These are phyloP conservation scores for Diaporthe citrichinensis DNA, from an alignment of 2,329 filamentous ascomycete species.

Conservation along the genomic window DNA sequence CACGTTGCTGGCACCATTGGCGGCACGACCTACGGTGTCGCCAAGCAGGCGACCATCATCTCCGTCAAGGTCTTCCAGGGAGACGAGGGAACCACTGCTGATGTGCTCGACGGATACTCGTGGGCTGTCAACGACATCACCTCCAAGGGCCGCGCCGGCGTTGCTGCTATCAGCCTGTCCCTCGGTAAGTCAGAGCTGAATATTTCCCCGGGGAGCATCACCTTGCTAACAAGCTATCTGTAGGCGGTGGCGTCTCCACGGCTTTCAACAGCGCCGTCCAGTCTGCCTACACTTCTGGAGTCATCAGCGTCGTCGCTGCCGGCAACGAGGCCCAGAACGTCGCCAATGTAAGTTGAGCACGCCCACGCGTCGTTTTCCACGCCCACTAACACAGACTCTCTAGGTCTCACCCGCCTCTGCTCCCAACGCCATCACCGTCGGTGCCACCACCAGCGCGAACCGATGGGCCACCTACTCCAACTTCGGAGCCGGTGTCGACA, in stretches of 20 bases:
- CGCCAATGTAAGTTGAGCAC: constrained; percentile 33
- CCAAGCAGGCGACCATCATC: constrained; percentile 50
- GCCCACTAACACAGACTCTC: not conserved
- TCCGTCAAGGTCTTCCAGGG: constrained; percentile 51
- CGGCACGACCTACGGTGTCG: constrained; percentile 50
- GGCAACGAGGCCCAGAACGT: constrained; percentile 56
- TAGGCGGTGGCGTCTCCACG: constrained; percentile 37
- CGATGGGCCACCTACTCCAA: constrained; percentile 59
- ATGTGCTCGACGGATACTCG: constrained; percentile 44
- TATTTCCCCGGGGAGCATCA: rapidly evolving
- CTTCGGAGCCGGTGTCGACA: constrained; percentile 59
- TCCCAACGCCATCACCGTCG: constrained; percentile 58
- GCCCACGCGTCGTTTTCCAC: not conserved
- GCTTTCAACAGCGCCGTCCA: constrained; percentile 57
- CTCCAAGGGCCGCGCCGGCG: constrained; percentile 13
- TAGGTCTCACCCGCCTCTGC: constrained; percentile 54
- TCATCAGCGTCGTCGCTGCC: constrained; percentile 59
- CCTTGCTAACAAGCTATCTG: not conserved
- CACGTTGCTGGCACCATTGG: constrained; percentile 52
- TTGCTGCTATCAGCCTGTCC: constrained; percentile 11
- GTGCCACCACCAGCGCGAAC: constrained; percentile 53
- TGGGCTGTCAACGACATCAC: constrained; percentile 47
- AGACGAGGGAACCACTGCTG: constrained; percentile 12
- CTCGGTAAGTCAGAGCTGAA: not conserved
- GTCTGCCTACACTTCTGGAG: constrained; percentile 51